Base-by-base conservation (phyloP, 2,329 filamentous ascomycete species). In the Pyrenophora graminea region DNA sequence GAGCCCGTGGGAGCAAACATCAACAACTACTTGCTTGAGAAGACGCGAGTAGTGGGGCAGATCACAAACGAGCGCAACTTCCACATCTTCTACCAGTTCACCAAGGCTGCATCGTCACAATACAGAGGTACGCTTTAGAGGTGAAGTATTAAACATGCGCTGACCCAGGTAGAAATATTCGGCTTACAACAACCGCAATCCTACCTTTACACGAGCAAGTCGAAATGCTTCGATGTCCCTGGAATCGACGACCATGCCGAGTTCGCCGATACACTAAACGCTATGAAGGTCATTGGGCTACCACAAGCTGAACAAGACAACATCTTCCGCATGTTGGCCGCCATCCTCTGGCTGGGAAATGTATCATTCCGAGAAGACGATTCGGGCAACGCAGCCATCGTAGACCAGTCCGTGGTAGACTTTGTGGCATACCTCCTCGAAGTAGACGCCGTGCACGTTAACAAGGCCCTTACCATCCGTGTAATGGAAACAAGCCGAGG, bases 51-150 rank as follows among this genome's bases (percentile, higher is more conserved):
- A 15, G 91, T 96, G 8, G 91, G 93, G 13, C 94, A 97, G 78
- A 97, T 97, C 63, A 81, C 79, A 51, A 96, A 97, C 73, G 94
- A 99, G 81, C 86, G 94, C 63, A 97, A 96, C 77, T 99, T 99
- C 75, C 94, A 99, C 77, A 97, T 99, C 67, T 99, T 99, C 74
- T 99, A 99, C 77, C 94, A 99, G 74, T 97, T 97, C 74, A 90
- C 94, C 39, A 99, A 97, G 77, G 91, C 90, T 3, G 93, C 93
- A 8, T 89, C 91, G n/a, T 82, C 88, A 62, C 85, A 88, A 52
- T 95, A 97, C 75, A 83, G 91, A 71, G 79, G 79, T 81, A 74
- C 53, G 69, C 8, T 15, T 18, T n/a, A 39, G 21, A 15, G 12
- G 4, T 27, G 3, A 1, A 13, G 2, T 7, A 6, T 6, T 3